Conservation (phyloP, 495 filamentous ascomycete species). For the Hypoxylon subgilvum region DNA sequence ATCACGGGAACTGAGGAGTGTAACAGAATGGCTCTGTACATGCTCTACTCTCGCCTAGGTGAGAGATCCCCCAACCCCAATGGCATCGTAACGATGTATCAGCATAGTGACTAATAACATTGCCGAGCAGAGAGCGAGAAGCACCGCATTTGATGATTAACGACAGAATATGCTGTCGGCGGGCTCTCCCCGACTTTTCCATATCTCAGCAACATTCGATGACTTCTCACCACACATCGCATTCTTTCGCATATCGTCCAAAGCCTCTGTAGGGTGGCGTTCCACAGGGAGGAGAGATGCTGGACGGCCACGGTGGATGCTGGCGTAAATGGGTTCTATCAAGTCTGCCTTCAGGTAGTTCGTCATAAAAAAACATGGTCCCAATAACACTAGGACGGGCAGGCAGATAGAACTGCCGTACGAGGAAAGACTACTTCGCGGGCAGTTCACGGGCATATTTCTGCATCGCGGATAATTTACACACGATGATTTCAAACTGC, state of each 20-base stretch:
- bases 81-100: no score
- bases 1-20: slow-evolving; percentile 97
- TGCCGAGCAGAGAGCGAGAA: slow-evolving; percentile 57
- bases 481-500: neutral
- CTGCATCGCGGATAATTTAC: slow-evolving; percentile 3
- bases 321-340: slow-evolving; percentile 23
- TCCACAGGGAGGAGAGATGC: slow-evolving; percentile 1
- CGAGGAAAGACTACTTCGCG: no score
- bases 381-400: neutral
- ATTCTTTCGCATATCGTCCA: slow-evolving; percentile 14
- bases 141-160: slow-evolving; percentile 47
- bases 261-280: slow-evolving; percentile 14
- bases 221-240: neutral
- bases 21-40: slow-evolving; percentile 98
- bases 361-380: neutral
- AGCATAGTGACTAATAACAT: slow-evolving; percentile 17
- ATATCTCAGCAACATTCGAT: neutral
- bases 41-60: slow-evolving; percentile 98
- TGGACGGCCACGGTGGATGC: slow-evolving; percentile 18
- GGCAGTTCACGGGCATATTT: no score
- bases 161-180: neutral
- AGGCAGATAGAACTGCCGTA: no score
- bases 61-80: no score
- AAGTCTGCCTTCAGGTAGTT: slow-evolving; percentile 9
- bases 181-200: neutral